Evolutionary conservation across 192 early-diverging fungal species (phyloP).

Genomic region (Rhizoclosmatium sp.): DNA sequence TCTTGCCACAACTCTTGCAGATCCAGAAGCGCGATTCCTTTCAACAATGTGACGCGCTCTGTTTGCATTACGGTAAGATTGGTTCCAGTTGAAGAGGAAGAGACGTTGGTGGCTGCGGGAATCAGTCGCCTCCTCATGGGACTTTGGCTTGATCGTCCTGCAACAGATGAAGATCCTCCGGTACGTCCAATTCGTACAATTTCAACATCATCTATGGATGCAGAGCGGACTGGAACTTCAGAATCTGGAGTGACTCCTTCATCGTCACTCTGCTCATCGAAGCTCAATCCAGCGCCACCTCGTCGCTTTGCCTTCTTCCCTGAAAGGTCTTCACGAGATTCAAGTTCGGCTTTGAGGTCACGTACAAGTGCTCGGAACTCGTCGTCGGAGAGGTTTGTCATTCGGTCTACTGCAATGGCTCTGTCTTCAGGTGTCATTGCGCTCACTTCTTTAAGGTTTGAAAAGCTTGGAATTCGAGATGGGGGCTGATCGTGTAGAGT

Average conservation of each 20-base stretch:
- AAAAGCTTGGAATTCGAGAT: background rate
- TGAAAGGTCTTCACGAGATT: background rate
- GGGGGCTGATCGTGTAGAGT: background rate
- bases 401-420: conserved; percentile 19
- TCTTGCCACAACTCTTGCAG: conserved; percentile 35
- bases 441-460: background rate
- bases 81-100: background rate
- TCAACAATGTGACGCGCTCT: conserved; percentile 18
- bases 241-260: background rate
- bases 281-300: background rate
- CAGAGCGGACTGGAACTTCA: background rate
- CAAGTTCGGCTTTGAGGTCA: conserved; percentile 25
- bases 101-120: background rate
- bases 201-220: background rate
- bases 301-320: background rate
- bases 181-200: background rate
- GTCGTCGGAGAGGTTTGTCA: conserved; percentile 24
- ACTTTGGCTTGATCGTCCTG: background rate
- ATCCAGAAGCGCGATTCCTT: conserved; percentile 23
- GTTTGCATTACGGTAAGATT: background rate
- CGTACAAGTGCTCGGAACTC: conserved; percentile 20
- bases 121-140: conserved; percentile 23
- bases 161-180: background rate
- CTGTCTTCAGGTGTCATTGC: conserved; percentile 24
- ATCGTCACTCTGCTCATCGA: background rate